Conservation (phyloP, 345 rosid genomes). For the Isatis tinctoria region DNA sequence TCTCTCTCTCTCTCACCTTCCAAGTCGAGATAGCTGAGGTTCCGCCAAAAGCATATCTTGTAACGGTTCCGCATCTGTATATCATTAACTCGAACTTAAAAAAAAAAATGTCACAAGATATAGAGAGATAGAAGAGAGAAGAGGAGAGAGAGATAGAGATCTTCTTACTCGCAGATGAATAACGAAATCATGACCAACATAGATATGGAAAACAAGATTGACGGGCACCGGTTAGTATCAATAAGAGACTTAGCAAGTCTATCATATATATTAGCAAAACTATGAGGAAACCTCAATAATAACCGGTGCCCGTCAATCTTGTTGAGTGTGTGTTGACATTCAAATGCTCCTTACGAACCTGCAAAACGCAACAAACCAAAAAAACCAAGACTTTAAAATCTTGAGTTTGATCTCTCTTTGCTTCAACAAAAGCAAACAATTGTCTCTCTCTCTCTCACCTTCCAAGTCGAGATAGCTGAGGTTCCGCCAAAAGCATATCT, state of each 20-base stretch:
- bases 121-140: not conserved
- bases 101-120: conserved; percentile 1
- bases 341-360: conserved; percentile 40
- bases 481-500: conserved; percentile 78
- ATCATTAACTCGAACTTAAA: conserved; percentile 38
- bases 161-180: conserved; percentile 58
- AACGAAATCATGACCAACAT: conserved; percentile 59
- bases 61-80: conserved; percentile 43
- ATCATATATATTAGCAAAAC: not conserved
- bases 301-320: not conserved
- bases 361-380: conserved; percentile 31
- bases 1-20: conserved; percentile 78
- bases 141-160: not conserved
- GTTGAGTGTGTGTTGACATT: conserved; percentile 1
- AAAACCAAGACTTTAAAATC: not conserved
- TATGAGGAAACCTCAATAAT: not conserved
- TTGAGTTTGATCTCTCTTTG: not conserved
- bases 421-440: not conserved
- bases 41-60: conserved; percentile 79
- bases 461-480: conserved; percentile 78
- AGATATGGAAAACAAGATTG: no score
- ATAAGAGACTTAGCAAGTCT: conserved; percentile 13
- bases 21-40: conserved; percentile 74
- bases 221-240: conserved; percentile 15
- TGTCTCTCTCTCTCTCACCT: conserved; percentile 66